These are phyloP conservation scores for Gynandropsis gynandra DNA, from an alignment of 345 rosid genomes.

Conservation along the genomic window DNA sequence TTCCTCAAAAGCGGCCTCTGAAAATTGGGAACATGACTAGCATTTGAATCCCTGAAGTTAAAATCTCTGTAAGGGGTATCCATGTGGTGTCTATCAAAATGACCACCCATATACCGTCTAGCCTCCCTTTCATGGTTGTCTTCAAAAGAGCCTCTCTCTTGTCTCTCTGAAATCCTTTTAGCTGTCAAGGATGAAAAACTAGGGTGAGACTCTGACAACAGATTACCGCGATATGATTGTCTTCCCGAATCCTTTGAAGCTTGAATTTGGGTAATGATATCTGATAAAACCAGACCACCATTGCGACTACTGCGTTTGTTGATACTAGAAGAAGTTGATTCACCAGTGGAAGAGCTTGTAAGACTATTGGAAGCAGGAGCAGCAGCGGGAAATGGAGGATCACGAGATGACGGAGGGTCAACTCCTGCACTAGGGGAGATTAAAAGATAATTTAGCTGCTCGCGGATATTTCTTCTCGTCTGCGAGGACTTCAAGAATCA, in stretches of 20 bases:
- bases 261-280: constrained; percentile 83
- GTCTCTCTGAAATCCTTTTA: constrained; percentile 64
- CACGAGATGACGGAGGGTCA: constrained; percentile 99
- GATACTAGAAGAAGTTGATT: constrained; percentile 39
- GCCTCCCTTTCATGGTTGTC: constrained; percentile 68
- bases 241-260: constrained; percentile 89
- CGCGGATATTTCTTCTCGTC: constrained; percentile 24
- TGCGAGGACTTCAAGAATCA: constrained; percentile 16
- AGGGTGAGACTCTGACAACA: constrained; percentile 56
- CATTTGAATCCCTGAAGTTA: constrained; percentile 58
- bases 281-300: constrained; percentile 83
- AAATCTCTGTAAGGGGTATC: constrained; percentile 58
- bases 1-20: constrained; percentile 94
- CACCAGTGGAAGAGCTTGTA: constrained; percentile 39
- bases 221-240: constrained; percentile 46
- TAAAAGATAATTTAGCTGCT: constrained; percentile 51
- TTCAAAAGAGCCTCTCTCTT: constrained; percentile 62
- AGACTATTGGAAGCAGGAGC: constrained; percentile 65
- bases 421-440: constrained; percentile 97
- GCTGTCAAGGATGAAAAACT: constrained; percentile 54
- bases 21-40: constrained; percentile 79
- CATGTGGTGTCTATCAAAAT: constrained; percentile 65
- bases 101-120: constrained; percentile 48
- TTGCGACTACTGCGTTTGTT: constrained; percentile 57
- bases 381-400: constrained; percentile 76